phyloP scores from a whole-genome alignment of 192 early-diverging fungal species.

The Backusella psychrophila region DNA sequence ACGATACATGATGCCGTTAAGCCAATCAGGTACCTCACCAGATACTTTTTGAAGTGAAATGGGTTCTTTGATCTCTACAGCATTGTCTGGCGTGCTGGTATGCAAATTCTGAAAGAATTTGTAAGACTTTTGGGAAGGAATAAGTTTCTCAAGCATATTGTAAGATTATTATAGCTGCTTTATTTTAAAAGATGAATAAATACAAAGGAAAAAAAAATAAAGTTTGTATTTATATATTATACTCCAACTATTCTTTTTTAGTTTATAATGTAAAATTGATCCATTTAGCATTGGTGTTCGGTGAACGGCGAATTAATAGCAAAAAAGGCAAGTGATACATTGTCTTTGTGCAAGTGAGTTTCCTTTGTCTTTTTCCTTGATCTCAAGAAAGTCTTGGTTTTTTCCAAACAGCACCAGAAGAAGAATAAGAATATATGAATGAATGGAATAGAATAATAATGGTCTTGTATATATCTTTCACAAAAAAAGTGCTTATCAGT shows the following conservation, averaged over 20 bases:
- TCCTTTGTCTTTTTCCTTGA: neutral
- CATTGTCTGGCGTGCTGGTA: conserved; percentile 14
- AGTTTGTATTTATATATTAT: neutral
- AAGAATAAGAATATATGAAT: neutral
- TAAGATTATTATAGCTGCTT: neutral
- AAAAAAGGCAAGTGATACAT: neutral
- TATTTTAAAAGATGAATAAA: neutral
- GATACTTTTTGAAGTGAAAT: conserved; percentile 26
- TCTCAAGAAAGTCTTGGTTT: neutral
- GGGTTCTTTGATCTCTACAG: conserved; percentile 36
- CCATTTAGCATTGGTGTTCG: neutral
- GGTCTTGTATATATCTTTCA: no score
- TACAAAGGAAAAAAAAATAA: neutral
- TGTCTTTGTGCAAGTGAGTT: neutral
- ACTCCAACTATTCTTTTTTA: neutral
- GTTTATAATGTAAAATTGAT: neutral
- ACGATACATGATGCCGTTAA: conserved; percentile 50
- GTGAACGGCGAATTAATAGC: neutral
- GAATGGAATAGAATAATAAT: no score
- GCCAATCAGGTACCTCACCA: conserved; percentile 48
- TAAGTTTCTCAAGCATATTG: neutral
- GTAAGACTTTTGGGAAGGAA: neutral
- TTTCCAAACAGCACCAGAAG: neutral
- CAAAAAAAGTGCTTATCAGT: no score
- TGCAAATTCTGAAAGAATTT: neutral